phyloP scores from a whole-genome alignment of 164 flowering plant species.

The Magnolia changhungtana region DNA sequence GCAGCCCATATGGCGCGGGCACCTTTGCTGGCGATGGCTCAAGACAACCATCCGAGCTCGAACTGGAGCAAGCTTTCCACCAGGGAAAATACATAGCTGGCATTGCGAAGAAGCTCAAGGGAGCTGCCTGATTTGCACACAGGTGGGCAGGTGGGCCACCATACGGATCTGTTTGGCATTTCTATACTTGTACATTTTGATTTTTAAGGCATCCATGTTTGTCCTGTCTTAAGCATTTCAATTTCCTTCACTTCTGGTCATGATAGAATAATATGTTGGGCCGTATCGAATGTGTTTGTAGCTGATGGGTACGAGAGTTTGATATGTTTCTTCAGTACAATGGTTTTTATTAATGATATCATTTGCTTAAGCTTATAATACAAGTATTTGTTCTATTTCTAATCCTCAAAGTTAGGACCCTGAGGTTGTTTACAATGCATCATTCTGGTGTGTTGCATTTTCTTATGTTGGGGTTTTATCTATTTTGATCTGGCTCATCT shows the following conservation, averaged over 20 bases:
- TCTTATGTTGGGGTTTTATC: no score
- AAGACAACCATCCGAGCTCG: constrained; percentile 71
- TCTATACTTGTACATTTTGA: constrained; percentile 18
- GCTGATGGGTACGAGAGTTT: background rate
- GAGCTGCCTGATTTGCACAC: constrained; percentile 35
- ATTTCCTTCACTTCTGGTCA: constrained; percentile 5
- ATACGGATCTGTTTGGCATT: constrained; percentile 9
- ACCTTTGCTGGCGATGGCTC: constrained; percentile 91
- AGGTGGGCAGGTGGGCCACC: background rate
- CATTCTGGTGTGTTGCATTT: no score
- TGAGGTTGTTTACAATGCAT: no score
- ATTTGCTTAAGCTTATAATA: background rate
- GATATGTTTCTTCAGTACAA: constrained; percentile 7
- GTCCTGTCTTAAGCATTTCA: constrained; percentile 4
- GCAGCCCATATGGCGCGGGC: constrained; percentile 91
- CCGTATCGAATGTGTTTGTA: constrained; percentile 8
- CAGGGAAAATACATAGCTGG: constrained; percentile 76
- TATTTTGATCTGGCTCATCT: no score
- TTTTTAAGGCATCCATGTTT: background rate
- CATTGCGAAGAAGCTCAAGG: constrained; percentile 76
- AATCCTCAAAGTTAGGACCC: no score
- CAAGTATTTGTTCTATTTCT: background rate
- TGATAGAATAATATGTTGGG: constrained; percentile 6
- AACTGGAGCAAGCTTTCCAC: constrained; percentile 74
- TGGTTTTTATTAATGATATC: background rate